phyloP scores from a whole-genome alignment of 23 red algal species.

The Gracilariopsis chorda region DNA sequence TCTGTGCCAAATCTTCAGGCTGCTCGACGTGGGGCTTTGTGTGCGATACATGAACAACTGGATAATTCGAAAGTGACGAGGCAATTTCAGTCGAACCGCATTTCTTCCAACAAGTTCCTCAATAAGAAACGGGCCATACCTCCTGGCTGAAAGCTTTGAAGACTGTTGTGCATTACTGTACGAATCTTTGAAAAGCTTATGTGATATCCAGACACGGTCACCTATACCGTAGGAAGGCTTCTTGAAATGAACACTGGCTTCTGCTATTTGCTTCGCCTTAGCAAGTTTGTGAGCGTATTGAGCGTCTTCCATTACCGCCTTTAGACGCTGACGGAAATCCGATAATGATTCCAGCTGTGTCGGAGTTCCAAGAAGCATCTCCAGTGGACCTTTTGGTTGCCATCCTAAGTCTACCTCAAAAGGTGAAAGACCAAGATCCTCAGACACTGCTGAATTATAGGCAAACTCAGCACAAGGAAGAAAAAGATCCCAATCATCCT shows the following conservation, averaged over 20 bases:
- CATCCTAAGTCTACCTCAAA: neutral
- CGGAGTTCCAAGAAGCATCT: neutral
- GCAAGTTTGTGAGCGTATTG: neutral
- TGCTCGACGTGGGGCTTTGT: neutral
- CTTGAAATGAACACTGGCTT: neutral
- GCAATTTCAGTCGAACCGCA: conserved; percentile 22
- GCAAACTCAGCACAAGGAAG: neutral
- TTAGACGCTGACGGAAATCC: neutral
- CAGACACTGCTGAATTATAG: neutral
- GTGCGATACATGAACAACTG: neutral
- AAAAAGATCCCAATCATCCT: conserved; percentile 23
- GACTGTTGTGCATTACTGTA: neutral
- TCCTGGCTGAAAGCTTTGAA: neutral
- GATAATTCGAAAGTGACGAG: neutral
- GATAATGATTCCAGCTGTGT: neutral
- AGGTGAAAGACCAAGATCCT: conserved; percentile 10
- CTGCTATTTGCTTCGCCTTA: neutral
- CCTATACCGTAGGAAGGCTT: neutral
- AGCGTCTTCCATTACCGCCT: neutral
- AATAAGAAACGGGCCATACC: neutral
- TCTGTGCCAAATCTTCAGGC: too few relatives aligned
- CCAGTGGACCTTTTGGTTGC: neutral
- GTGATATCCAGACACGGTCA: neutral
- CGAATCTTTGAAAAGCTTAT: neutral
- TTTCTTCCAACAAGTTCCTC: conserved; percentile 2